These are phyloP conservation scores for Neurospora sp. DNA, from an alignment of 495 filamentous ascomycete genomes.

Conservation along the genomic window DNA sequence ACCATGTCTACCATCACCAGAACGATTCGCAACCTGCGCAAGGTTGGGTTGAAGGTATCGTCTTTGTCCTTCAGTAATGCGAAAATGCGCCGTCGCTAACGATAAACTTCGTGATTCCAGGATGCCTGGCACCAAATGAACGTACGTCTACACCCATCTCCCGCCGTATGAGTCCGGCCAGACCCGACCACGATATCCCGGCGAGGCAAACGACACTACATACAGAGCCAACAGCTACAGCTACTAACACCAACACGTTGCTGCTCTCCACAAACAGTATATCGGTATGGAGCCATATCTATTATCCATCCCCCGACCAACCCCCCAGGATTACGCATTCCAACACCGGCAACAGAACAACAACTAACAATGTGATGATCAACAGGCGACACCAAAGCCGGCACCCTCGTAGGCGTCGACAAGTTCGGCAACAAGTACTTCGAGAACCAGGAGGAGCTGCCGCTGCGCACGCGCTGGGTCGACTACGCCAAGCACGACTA, in stretches of 20 bases:
- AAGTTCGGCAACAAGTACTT: constrained; percentile 94
- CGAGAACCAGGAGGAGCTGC: constrained; percentile 92
- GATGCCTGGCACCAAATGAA: constrained; percentile 88
- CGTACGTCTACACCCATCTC: constrained; percentile 43
- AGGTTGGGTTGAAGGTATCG: constrained; percentile 74
- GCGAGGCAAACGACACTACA: background rate
- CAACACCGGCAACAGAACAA: no score
- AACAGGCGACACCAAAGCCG: constrained; percentile 91
- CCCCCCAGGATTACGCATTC: no score
- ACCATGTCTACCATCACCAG: constrained; percentile 89
- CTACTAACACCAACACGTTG: constrained; percentile 14
- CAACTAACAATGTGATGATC: no score
- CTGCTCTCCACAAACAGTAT: constrained; percentile 38
- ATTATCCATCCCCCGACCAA: no score
- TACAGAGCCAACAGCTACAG: background rate
- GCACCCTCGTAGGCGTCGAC: constrained; percentile 75
- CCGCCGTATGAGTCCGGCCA: background rate
- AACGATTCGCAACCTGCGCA: constrained; percentile 76
- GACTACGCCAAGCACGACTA: constrained; percentile 86
- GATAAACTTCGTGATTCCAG: constrained; percentile 31
- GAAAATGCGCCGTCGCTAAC: constrained; percentile 12
- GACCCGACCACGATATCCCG: background rate
- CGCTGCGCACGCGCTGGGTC: constrained; percentile 93
- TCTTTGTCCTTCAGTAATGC: background rate
- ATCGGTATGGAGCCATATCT: constrained; percentile 43